Evolutionary conservation across 148 eudicot genomes (phyloP), one percentile per base, ranked within the genome.

Genomic region (Heliosperma pusillum): DNA sequence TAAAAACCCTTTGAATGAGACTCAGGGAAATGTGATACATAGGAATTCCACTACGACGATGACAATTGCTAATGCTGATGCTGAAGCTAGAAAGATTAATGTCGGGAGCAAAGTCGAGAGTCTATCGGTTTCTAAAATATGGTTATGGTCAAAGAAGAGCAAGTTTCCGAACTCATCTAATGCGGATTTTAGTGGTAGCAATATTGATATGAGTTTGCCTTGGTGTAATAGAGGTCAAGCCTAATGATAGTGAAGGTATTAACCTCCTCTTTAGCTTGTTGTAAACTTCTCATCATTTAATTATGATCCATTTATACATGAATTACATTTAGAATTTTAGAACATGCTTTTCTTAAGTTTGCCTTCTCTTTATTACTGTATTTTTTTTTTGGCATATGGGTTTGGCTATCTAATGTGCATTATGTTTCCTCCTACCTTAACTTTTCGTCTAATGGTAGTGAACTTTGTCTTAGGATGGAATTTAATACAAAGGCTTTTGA

Each of bases 41-140:
- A 83, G 83, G 64, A 77, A 88, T 81, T 85, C 66, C 15, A 30
- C 78, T 44, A 13, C 47, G 19, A 29, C 24, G 2, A 20, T 42
- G 22, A 12, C 2, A 12, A 52, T 50, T 69, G 27, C 57, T 69
- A 59, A 10, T 76, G 30, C 65, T 40, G 93, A 86, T 72, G 47
- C 60, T 58, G 86, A 86, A 69, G 97, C 88, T 72, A 93, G 89
- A 77, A 91, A 74, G 76, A 88, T 91, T 47, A 85, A 78, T 76
- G 77, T 72, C 25, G 81, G 91, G 63, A 83, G 83, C 66, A 93
- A 91, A 83, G 88, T 87, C 47, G 98, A 94, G 69, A 90, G 96
- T 82, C 84, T 91, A 77, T 94, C 98, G 15, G 96, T 94, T 36
- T 94, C 97, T 65, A 94, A 94, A 88, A 91, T 94, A 66, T 94